Base-by-base conservation (phyloP, 495 filamentous ascomycete genomes). In the Penicillium subrubescens region DNA sequence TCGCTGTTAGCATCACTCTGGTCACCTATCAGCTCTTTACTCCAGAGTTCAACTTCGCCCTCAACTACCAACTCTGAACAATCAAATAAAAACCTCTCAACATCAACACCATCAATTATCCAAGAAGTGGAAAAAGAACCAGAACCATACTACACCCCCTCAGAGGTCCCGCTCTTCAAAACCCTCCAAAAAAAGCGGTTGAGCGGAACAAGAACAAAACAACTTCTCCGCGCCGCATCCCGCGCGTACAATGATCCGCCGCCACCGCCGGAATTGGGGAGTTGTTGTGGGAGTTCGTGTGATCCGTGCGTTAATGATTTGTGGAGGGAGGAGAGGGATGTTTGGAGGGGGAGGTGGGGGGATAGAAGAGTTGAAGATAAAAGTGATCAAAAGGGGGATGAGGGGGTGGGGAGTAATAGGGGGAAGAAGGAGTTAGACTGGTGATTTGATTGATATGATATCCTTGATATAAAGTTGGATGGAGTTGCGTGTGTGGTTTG, bases 241-340 rank as follows among this genome's bases (percentile, higher is more conserved):
- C 71, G 78, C 17, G 69, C 41, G 0, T 57, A 73, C 51, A 61
- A 80, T 62, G 74, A 79, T 62, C 77, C 78, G 4, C 78, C 77
- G 8, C 78, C 78, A 5, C 74, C 69, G 25, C 76, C 76, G 12
- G 78, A 67, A 25, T 66, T 77, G 29, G 78, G 78, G 5, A 66
- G 72, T 31, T 80, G 78, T 41, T 80, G 78, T 66, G 78, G 78
- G 23, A 80, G 78, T 39, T 77, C 78, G 60, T 80, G 78, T 60
- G 78, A 80, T 65, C 78, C 78, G 7, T 80, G 78, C 56, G 78
- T 80, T 39, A 78, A 67, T 62, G 74, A 77, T 69, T 46, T 80
- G 12, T 80, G 78, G 78, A 67, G 64, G 56, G 73, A 80, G 67
- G 78, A 80, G 66, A 62, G 76, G 64, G 69, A 65, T 14, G 70